phyloP scores from a whole-genome alignment of 768 basidiomycete genomes.

The Mycena haematopus region DNA sequence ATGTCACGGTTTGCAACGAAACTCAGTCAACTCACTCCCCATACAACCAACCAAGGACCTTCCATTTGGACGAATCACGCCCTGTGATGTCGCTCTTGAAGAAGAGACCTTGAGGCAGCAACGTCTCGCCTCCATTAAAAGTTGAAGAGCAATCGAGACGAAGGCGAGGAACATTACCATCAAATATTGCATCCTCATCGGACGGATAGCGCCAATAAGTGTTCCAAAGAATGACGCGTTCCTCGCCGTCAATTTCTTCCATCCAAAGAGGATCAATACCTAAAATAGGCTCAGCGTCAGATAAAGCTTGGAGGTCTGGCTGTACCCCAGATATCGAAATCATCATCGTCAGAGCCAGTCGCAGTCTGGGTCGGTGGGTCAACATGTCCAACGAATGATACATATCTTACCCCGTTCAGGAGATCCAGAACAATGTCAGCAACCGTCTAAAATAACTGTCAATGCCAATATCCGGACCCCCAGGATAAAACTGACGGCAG shows the following conservation, averaged over 20 bases:
- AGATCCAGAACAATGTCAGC: slow-evolving; percentile 34
- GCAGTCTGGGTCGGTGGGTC: slow-evolving; percentile 23
- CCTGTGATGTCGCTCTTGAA: slow-evolving; percentile 35
- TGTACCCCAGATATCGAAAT: slow-evolving; percentile 32
- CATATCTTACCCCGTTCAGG: slow-evolving; percentile 27
- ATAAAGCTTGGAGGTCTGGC: neutral
- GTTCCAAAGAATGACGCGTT: slow-evolving; percentile 29
- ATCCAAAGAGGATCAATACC: slow-evolving; percentile 33
- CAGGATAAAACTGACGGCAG: slow-evolving; percentile 18
- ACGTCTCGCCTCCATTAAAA: slow-evolving; percentile 25
- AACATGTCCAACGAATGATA: neutral
- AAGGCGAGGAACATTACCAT: slow-evolving; percentile 8
- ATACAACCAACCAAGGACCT: slow-evolving; percentile 32
- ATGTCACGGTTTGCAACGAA: neutral
- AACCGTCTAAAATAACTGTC: slow-evolving; percentile 23
- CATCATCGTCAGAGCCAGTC: slow-evolving; percentile 30
- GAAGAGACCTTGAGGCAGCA: slow-evolving; percentile 34
- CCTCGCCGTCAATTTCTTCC: slow-evolving; percentile 27
- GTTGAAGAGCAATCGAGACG: neutral
- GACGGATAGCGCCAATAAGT: slow-evolving; percentile 33
- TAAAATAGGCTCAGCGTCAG: neutral
- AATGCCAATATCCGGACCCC: neutral
- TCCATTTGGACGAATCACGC: slow-evolving; percentile 31
- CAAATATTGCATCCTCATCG: slow-evolving; percentile 22
- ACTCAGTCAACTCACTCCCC: slow-evolving; percentile 23